Percentiles rank a stretch among this genome's conserved stretches.
phyloP scores from a whole-genome alignment of 208 protist genomes.

The Leishmania major region DNA sequence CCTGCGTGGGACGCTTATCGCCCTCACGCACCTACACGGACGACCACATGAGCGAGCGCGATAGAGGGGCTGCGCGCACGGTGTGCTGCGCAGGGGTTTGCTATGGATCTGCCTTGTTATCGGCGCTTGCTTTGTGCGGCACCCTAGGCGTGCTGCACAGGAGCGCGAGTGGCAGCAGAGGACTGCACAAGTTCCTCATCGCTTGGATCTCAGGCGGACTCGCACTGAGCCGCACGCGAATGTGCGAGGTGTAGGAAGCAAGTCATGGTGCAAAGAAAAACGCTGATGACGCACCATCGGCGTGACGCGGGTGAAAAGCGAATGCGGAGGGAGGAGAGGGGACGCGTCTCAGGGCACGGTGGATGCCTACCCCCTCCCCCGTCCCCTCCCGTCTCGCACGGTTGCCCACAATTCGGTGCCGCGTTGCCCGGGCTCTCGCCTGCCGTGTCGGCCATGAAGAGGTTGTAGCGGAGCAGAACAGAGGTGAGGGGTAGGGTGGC shows the following conservation, averaged over 20 bases:
- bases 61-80: background rate
- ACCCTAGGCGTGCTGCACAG: background rate
- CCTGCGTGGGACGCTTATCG: background rate
- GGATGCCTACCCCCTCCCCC: background rate
- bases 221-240: background rate
- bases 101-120: background rate
- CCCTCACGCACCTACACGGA: background rate
- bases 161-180: background rate
- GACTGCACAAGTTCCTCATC: background rate
- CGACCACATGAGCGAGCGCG: background rate
- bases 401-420: background rate
- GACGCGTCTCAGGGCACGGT: background rate
- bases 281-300: background rate
- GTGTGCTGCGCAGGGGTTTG: background rate
- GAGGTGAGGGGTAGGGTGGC: background rate
- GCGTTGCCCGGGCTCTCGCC: background rate
- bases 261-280: background rate
- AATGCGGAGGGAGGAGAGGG: background rate
- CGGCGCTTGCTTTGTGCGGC: background rate
- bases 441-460: background rate
- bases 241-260: background rate
- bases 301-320: background rate
- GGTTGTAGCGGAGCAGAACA: too few species aligned
- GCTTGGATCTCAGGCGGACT: background rate
- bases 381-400: too few species aligned